Evolutionary conservation across 208 protist genomes (phyloP), one percentile per base, ranked within the genome.

Genomic region (Phytomonas francai): DNA sequence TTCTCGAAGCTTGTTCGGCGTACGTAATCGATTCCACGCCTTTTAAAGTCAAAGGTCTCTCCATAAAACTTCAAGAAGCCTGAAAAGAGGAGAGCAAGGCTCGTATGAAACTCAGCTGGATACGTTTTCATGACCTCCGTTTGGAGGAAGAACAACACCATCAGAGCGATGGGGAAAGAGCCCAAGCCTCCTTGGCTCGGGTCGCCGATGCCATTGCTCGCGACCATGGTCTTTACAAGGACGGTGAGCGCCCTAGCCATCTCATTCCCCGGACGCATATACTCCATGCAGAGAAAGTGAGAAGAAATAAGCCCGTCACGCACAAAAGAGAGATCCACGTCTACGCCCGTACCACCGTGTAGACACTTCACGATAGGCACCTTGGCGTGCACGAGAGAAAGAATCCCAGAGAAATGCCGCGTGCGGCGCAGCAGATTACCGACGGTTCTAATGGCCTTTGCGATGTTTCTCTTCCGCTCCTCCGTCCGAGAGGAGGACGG

Each of bases 361-460:
- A 70, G 31, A 60, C 83, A 88, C 79, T 95, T 95, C 27, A 95
- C 81, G 60, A 95, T 92, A 11, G 90, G 90, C 31, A 95, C 87
- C 59, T 79, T 80, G 14, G 90, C 87, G 32, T 89, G 75, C 1
- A 74, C 68, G 60, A 95, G 92, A 16, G 33, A 67, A 14, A 64
- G 31, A 36, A 93, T 65, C 56, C 61, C 54, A 4, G 31, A 62
- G 69, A 95, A 93, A 0, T 22, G 0, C 0, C 60, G 60, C 19
- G 74, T 68, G 3, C 49, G 59, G 16, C 86, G 85, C 62, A 95
- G 72, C 8, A 74, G 78, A 12, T 78, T 74, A 3, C 70, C 81
- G 7, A 90, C 81, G 14, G 36, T 45, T 14, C 82, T 81, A 19
- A 95, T 63, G 11, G 66, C 74, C 0, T 39, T 60, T 1, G 69